Evolutionary conservation across 169 alveolate species (phyloP), one percentile per base, ranked within the genome.

Genomic region (Plasmodium chabaudi): DNA sequence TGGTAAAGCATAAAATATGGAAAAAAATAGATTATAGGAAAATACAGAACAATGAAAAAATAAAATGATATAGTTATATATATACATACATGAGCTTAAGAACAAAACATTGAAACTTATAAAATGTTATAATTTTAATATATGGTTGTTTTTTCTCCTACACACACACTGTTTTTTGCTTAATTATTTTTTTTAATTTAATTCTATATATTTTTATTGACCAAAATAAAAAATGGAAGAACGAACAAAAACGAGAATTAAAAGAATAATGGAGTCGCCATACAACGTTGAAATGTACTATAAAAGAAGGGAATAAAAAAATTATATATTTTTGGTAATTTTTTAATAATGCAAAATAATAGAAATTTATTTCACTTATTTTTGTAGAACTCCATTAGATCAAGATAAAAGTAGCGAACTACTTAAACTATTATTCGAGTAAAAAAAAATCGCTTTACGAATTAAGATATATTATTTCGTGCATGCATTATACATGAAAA

Each of bases 211-310:
- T 42, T 17, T 27, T 3, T 34, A 34, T 34, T 7, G 42, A 61
- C 2, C 25, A 17, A 17, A 21, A 61, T 6, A n/a, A 0, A 39
- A 59, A 77, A 77, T 64, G 77, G 77, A 64, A 77, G 77, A 77
- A 64, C 64, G 46, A 17, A 51, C 60, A 46, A 65, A 77, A 46
- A 59, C 49, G 19, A 73, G 44, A 57, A 57, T 9, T 64, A 77
- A 77, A 68, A 51, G 34, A 19, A 23, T 77, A n/a, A 65, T 77
- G 77, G 79, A 77, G 57, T 77, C 89, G 9, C 89, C 89, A 19
- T 77, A 77, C 44, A 57, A 27, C 77, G 21, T 63, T 23, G 79
- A 77, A 63, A 12, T 77, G 89, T 77, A 74, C 0, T 51, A 51
- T 0, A 51, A 34, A 34, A 34, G 7, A 4, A 34, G 7, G 0